phyloP scores from a whole-genome alignment of 2,329 filamentous ascomycete genomes.

The Cryphonectria parasitica region DNA sequence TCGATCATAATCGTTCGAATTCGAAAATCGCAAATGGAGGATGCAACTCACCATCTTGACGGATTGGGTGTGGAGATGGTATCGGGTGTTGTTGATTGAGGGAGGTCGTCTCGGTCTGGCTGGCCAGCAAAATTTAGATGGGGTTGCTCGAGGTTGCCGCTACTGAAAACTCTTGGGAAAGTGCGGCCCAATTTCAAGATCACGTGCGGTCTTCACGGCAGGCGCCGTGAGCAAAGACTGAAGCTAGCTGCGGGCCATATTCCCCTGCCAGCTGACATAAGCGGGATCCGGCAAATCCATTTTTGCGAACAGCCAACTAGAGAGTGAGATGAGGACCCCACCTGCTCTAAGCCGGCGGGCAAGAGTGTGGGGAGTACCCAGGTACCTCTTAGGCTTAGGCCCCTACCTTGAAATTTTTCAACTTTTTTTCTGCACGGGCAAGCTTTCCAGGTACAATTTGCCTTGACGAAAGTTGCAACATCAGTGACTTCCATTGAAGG shows the following conservation, averaged over 20 bases:
- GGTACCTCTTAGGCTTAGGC: constrained; percentile 20
- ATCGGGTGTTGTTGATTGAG: constrained; percentile 28
- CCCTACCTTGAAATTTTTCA: constrained; percentile 25
- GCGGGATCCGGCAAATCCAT: constrained; percentile 26
- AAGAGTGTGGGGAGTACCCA: constrained; percentile 26
- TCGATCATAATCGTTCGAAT: constrained; percentile 11
- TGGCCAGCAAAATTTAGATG: constrained; percentile 12
- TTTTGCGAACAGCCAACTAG: constrained; percentile 25
- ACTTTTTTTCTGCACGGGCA: constrained; percentile 26
- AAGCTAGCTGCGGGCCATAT: not conserved
- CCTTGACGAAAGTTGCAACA: constrained; percentile 22
- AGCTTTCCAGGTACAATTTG: constrained; percentile 21
- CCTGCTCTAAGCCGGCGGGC: constrained; percentile 18
- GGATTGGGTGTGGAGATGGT: constrained; percentile 30
- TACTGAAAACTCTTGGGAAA: constrained; percentile 16
- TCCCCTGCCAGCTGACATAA: constrained; percentile 5
- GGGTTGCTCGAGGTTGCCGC: constrained; percentile 10
- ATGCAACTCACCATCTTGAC: constrained; percentile 31
- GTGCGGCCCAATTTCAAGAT: constrained; percentile 11
- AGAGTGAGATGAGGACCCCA: not conserved
- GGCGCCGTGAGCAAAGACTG: not conserved
- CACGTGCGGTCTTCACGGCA: constrained; percentile 13
- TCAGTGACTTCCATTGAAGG: constrained; percentile 16
- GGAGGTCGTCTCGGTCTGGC: constrained; percentile 22
- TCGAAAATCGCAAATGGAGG: constrained; percentile 25